phyloP scores from a whole-genome alignment of 2,329 filamentous ascomycete genomes.

The Colletotrichum paranaense region DNA sequence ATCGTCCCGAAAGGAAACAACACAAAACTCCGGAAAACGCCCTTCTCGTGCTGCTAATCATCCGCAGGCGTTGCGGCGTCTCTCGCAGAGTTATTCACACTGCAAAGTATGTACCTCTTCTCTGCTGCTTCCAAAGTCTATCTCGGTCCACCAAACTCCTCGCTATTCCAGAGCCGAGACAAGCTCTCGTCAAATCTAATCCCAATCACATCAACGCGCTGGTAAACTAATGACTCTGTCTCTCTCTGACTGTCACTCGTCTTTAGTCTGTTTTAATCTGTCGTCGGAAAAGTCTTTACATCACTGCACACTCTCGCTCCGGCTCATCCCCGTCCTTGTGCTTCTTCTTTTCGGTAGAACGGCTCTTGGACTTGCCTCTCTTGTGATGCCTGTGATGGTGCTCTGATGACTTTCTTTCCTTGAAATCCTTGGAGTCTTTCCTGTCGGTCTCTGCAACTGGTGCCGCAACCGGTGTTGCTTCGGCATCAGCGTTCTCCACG shows the following conservation, averaged over 20 bases:
- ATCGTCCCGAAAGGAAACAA: neutral
- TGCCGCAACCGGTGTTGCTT: constrained; percentile 10
- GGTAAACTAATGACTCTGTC: neutral
- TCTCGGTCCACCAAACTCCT: constrained; percentile 26
- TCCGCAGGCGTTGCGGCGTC: neutral
- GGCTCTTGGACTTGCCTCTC: constrained; percentile 52
- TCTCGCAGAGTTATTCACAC: neutral
- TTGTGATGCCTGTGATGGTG: constrained; percentile 48
- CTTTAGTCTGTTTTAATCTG: neutral
- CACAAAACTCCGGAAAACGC: constrained; percentile 15
- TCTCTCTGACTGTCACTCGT: neutral
- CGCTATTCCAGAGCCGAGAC: constrained; percentile 17
- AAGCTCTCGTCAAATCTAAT: constrained; percentile 10
- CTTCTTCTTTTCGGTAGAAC: constrained; percentile 46
- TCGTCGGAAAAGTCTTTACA: constrained; percentile 47
- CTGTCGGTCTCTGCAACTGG: constrained; percentile 17
- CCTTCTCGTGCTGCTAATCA: neutral
- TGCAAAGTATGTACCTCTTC: constrained; percentile 1
- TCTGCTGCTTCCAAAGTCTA: neutral
- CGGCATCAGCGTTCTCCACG: constrained; percentile 32
- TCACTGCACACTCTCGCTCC: constrained; percentile 61
- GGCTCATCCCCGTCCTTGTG: constrained; percentile 47
- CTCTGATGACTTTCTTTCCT: constrained; percentile 33
- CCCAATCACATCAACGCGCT: neutral
- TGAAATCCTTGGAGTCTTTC: constrained; percentile 37